Conservation (phyloP, 257 asterid species). For the Leonotis leonurus region DNA sequence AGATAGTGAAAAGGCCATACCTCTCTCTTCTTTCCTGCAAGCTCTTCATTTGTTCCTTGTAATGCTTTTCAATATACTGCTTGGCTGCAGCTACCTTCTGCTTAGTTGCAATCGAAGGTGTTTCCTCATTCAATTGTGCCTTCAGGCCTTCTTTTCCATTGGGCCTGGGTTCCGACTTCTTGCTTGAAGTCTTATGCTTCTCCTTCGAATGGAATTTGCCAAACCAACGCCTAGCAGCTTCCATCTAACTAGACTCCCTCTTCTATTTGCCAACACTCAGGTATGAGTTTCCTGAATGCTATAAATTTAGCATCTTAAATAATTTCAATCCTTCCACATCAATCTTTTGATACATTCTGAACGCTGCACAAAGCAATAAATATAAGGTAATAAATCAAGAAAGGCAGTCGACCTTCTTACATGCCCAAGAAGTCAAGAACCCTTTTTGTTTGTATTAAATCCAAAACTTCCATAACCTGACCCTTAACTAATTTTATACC, state of each 20-base stretch:
- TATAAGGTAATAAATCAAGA: conserved; percentile 18
- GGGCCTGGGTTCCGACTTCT: conserved; percentile 54
- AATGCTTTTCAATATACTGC: conserved; percentile 92
- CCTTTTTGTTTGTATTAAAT: conserved; percentile 12
- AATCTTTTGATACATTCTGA: conserved; percentile 28
- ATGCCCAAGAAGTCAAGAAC: conserved; percentile 7
- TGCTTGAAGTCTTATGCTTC: conserved; percentile 54
- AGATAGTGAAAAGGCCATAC: conserved; percentile 31
- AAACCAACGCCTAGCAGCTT: conserved; percentile 62
- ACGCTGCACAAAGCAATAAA: conserved; percentile 33
- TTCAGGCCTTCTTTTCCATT: conserved; percentile 58
- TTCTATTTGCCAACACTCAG: conserved; percentile 24
- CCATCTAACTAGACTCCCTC: conserved; percentile 50
- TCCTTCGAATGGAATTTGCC: conserved; percentile 57
- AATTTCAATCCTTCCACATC: conserved; percentile 16
- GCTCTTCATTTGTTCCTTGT: conserved; percentile 97
- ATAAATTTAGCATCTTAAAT: conserved; percentile 14
- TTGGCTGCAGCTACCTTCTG: conserved; percentile 97
- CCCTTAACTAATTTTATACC: conserved; percentile 5
- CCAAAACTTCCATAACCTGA: conserved; percentile 13
- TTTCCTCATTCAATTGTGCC: conserved; percentile 52
- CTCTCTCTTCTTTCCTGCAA: conserved; percentile 90
- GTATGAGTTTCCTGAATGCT: conserved; percentile 13
- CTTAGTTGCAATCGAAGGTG: conserved; percentile 88
- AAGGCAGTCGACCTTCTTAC: conserved; percentile 6